Evolutionary conservation across 2,329 filamentous ascomycete species (phyloP), one percentile per base, ranked within the genome.

Genomic region (Knufia petricola): DNA sequence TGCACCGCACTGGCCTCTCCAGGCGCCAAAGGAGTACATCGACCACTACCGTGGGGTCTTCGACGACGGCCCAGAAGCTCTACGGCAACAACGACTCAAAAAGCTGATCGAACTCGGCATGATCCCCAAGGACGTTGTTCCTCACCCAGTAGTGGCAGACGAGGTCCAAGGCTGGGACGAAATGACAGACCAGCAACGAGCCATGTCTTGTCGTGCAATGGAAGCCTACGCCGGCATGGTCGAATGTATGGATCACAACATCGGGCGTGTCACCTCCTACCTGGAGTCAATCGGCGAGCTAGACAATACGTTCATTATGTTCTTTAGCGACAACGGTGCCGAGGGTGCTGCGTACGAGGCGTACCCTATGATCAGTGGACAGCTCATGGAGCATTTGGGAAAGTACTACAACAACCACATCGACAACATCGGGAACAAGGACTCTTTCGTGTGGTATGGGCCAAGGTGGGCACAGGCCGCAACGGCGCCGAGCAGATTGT

Each of bases 1-100:
- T 2, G 73, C 72, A 3, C 72, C 73, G 0, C 74, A 77, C 55
- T 77, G 73, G 72, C 74, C 73, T 0, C 59, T 77, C 1, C 74
- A 75, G 54, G 71, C 69, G 6, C 69, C 72, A 0, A 64, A 68
- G 43, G 64, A 74, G 43, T 65, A 67, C 47, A 65, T 72, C 40
- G 61, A 66, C 4, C 68, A 73, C 51, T 77, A 76, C 57, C 62
- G 66, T 23, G 73, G 71, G 10, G 59, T 67, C 1, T 77, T 76
- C 52, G 67, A 75, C 46, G 67, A 72, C 0, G 74, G 74, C 0
- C 74, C 74, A 1, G 66, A 73, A 34, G 71, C 62, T 0, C 61
- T 77, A 4, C 63, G 73, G 1, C 51, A 64, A 30, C 60, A 63
- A 26, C 67, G 75, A 2, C 60, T 77, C 10, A 61, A 68, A 46